Evolutionary conservation across 106 monocot species (phyloP).

Genomic region (Phalaenopsis aphrodite): DNA sequence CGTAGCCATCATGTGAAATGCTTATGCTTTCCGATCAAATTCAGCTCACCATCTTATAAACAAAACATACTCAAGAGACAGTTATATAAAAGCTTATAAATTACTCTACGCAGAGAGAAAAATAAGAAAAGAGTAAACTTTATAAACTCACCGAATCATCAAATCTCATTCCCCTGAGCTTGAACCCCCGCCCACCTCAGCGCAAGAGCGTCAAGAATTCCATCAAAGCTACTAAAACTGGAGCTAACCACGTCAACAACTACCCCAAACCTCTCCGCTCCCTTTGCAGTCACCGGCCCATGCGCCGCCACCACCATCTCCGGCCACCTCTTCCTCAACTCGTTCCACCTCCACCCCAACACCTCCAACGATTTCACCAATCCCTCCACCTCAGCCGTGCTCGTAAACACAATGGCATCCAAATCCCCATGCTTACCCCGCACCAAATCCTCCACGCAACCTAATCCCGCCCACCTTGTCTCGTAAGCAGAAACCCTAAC

Average conservation of each 20-base stretch:
- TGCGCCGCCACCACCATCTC: constrained; percentile 44
- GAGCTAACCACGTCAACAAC: constrained; percentile 37
- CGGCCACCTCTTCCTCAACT: constrained; percentile 31
- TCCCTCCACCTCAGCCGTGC: constrained; percentile 59
- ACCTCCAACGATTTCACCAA: constrained; percentile 34
- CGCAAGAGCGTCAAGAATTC: constrained; percentile 36
- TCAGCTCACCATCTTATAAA: too few species aligned
- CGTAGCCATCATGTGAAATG: too few species aligned
- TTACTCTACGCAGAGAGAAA: too few species aligned
- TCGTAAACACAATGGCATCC: constrained; percentile 54
- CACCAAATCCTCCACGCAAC: constrained; percentile 29
- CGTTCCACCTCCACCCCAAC: constrained; percentile 33
- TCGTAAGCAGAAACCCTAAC: constrained; percentile 39
- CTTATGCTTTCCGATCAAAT: too few species aligned
- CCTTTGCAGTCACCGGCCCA: constrained; percentile 49
- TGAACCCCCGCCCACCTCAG: constrained; percentile 11
- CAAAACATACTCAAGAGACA: too few species aligned
- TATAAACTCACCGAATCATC: too few species aligned
- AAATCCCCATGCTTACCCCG: not conserved
- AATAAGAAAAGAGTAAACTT: too few species aligned
- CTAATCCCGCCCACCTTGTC: constrained; percentile 43
- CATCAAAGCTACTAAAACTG: constrained; percentile 39
- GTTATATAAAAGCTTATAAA: too few species aligned
- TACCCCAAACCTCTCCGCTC: constrained; percentile 39
- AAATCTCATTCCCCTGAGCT: not conserved